Conservation (phyloP, 164 flowering plant species). For the Echeveria elegans region DNA sequence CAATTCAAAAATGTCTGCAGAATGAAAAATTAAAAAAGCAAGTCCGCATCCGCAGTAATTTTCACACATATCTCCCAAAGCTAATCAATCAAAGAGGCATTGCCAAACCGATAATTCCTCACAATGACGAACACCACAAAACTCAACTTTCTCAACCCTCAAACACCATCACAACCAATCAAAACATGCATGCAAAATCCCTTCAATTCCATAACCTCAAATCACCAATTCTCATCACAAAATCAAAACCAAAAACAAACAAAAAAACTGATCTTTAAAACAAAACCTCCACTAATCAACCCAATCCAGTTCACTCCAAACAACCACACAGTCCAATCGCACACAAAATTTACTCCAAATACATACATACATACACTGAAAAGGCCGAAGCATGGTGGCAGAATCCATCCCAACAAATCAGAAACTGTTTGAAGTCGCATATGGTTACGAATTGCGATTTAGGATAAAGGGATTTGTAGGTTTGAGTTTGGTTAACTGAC, state of each 20-base stretch:
- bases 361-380: background rate
- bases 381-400: slow-evolving; percentile 1
- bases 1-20: no score
- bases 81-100: no score
- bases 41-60: no score
- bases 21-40: no score
- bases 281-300: no score
- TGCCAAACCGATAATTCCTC: no score
- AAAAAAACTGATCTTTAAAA: no score
- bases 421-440: background rate
- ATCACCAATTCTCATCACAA: background rate
- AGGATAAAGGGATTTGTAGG: background rate
- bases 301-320: background rate
- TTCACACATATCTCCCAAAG: no score
- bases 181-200: background rate
- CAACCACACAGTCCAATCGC: background rate
- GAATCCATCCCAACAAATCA: background rate
- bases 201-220: background rate
- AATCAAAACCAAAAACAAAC: background rate
- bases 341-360: no score
- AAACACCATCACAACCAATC: no score
- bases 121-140: background rate
- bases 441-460: background rate
- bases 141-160: background rate
- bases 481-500: slow-evolving; percentile 2